Evolutionary conservation across 306 rosid species (phyloP), one percentile per base, ranked within the genome.

Genomic region (Cicer chorassanicum): DNA sequence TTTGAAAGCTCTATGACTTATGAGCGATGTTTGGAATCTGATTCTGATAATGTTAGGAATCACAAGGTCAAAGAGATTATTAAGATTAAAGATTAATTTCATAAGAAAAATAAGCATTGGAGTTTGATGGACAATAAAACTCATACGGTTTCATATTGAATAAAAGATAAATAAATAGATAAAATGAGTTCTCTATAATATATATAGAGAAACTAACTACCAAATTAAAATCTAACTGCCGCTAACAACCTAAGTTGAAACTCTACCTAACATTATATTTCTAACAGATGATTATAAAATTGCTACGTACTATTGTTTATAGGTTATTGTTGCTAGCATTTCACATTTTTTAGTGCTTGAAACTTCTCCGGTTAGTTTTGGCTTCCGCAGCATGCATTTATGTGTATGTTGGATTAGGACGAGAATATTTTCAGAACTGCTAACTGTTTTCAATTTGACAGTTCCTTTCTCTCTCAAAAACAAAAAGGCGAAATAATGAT

Each of bases 11-110:
- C 5, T 61, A 29, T 14, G 68, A 39, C 13, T 39, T 39, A 16
- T 54, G 19, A 48, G 36, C 36, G 54, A 60, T 15, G 74, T 67
- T 3, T 61, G 19, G 76, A 62, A 76, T 72, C 64, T 34, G 68
- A 40, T 19, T 68, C 1, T 44, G 48, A 42, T 21, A 29, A 65
- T 50, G 34, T 9, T 40, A 29, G 36, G 36, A 29, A 29, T 29
- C 5, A 29, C 36, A 29, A 29, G 36, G 36, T 29, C 36, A 29
- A 29, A 29, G 36, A 29, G 36, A 29, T 29, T 3, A 29, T 29
- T 29, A 29, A 29, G 36, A 29, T 29, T 29, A 29, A 29, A 29
- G 36, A 29, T 29, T 29, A 29, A 29, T 29, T 5, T 29, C 36
- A 29, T 29, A 29, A 29, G 36, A 29, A 29, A 29, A 29, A 29